Evolutionary conservation across 208 protist species (phyloP).

Genomic region (Lotmaria passim): DNA sequence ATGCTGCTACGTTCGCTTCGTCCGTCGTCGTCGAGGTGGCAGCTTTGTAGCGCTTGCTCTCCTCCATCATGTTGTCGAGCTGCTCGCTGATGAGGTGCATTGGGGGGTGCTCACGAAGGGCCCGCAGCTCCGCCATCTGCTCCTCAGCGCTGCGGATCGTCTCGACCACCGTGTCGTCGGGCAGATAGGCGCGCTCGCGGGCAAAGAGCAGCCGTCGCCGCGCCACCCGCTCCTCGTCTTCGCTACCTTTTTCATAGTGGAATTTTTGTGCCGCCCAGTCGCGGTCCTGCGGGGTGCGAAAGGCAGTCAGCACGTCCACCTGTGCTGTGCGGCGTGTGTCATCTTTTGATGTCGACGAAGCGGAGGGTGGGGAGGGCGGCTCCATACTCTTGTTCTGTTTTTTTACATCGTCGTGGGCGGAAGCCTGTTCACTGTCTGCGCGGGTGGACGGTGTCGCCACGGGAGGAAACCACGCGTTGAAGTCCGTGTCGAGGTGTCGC

Average conservation of each 20-base stretch:
- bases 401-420: not conserved
- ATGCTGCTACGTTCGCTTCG: not conserved
- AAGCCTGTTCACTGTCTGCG: too few species aligned
- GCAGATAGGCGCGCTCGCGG: conserved; percentile 41
- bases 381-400: not conserved
- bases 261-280: conserved; percentile 38
- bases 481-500: conserved; percentile 56
- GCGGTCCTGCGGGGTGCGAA: conserved; percentile 28
- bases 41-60: conserved; percentile 18
- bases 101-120: conserved; percentile 41
- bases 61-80: conserved; percentile 41
- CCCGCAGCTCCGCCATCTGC: conserved; percentile 42
- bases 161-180: conserved; percentile 43
- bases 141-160: conserved; percentile 36
- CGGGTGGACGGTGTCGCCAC: conserved; percentile 6
- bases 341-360: too few species aligned
- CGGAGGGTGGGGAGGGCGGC: not conserved
- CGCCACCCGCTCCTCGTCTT: conserved; percentile 51
- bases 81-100: conserved; percentile 64
- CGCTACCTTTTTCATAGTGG: conserved; percentile 30
- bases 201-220: conserved; percentile 59
- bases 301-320: conserved; percentile 5
- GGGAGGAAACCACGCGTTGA: conserved; percentile 69
- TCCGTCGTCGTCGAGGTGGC: too few species aligned
- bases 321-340: not conserved